Conservation (phyloP, 306 rosid species). For the Fragaria iinumae region DNA sequence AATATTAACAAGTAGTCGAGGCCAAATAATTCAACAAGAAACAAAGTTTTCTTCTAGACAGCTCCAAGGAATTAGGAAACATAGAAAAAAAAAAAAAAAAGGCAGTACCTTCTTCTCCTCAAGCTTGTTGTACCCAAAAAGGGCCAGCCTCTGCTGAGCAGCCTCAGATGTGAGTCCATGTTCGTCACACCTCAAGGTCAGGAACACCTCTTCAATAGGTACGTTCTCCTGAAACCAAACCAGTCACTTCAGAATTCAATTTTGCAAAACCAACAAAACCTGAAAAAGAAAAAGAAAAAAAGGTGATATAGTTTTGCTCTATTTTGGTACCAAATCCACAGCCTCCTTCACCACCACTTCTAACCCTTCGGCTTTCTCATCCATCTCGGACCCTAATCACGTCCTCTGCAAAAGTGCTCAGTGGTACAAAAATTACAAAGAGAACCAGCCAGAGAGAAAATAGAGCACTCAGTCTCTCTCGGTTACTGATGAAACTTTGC, state of each 20-base stretch:
- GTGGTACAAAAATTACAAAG: background rate
- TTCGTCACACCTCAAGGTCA: slow-evolving; percentile 56
- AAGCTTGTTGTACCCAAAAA: slow-evolving; percentile 76
- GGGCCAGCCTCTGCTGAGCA: slow-evolving; percentile 61
- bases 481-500: background rate
- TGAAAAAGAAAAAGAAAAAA: background rate
- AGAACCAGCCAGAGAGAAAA: slow-evolving; percentile 1
- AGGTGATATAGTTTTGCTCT: slow-evolving; percentile 13
- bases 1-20: background rate
- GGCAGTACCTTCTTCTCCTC: slow-evolving; percentile 67
- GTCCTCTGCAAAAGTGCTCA: background rate
- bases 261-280: background rate
- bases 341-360: slow-evolving; percentile 74
- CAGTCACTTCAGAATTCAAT: background rate
- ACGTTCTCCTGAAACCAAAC: slow-evolving; percentile 58
- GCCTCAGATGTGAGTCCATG: slow-evolving; percentile 67
- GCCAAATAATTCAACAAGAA: background rate
- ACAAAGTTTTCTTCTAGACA: background rate
- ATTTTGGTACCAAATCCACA: slow-evolving; percentile 69
- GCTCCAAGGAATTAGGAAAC: background rate
- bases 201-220: slow-evolving; percentile 72
- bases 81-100: background rate
- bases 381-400: slow-evolving; percentile 29
- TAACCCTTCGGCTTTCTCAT: slow-evolving; percentile 46
- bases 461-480: slow-evolving; percentile 13